Percentiles rank a stretch among this genome's conserved stretches.
These are phyloP conservation scores for Spergularia bocconei DNA, from an alignment of 148 eudicot genomes.

Conservation along the genomic window DNA sequence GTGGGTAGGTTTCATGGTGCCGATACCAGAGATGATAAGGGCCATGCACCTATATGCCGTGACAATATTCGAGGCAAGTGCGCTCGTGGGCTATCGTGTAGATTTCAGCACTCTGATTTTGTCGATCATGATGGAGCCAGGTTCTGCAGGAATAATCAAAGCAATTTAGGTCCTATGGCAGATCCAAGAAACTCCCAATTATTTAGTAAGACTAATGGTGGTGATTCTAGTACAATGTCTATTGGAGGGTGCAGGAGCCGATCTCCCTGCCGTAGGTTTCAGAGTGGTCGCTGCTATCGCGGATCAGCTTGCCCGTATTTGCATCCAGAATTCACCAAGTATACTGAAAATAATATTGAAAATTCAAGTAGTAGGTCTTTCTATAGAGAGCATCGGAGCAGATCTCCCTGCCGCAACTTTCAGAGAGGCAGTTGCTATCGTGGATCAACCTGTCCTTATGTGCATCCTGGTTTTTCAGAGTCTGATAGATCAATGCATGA, in stretches of 20 bases:
- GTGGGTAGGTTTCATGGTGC: slow-evolving; percentile 1
- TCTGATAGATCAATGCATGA: slow-evolving; percentile 10
- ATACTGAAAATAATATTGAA: not conserved
- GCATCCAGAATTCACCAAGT: slow-evolving; percentile 12
- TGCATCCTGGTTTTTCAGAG: slow-evolving; percentile 15
- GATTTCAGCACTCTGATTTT: slow-evolving; percentile 23
- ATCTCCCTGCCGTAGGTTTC: slow-evolving; percentile 31
- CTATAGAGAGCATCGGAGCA: slow-evolving; percentile 12
- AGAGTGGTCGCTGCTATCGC: slow-evolving; percentile 23
- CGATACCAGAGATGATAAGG: slow-evolving; percentile 12
- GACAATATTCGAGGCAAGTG: slow-evolving; percentile 28
- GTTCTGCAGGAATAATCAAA: slow-evolving; percentile 1
- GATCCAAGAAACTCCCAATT: slow-evolving; percentile 16
- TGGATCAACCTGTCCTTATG: slow-evolving; percentile 20
- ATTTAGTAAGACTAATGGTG: slow-evolving; percentile 5
- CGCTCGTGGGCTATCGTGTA: slow-evolving; percentile 27
- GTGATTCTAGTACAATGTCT: slow-evolving; percentile 7
- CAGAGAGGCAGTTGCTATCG: slow-evolving; percentile 21
- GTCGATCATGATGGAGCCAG: slow-evolving; percentile 19
- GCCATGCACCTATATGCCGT: slow-evolving; percentile 17
- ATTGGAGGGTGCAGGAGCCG: slow-evolving; percentile 12
- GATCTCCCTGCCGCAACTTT: slow-evolving; percentile 29
- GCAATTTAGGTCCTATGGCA: slow-evolving; percentile 12
- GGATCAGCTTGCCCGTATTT: slow-evolving; percentile 23
- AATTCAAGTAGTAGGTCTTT: slow-evolving; percentile 12